Conservation (phyloP, 257 asterid genomes). For the Dorcoceras hygrometricum region DNA sequence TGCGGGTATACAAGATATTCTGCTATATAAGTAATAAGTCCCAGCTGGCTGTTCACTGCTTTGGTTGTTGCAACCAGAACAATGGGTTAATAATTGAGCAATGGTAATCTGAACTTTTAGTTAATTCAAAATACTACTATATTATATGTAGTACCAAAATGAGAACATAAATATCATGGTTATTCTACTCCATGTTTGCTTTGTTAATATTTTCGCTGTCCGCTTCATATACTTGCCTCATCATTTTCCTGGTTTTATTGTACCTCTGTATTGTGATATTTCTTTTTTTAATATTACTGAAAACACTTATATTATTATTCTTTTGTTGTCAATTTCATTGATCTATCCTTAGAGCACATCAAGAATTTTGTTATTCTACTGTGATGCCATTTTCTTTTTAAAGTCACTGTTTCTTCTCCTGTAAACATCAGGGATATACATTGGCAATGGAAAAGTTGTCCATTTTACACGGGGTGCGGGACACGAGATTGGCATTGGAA, state of each 20-base stretch:
- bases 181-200: too few species aligned
- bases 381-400: neutral
- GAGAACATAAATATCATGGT: neutral
- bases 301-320: too few species aligned
- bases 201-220: too few species aligned
- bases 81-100: neutral
- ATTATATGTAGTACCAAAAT: neutral
- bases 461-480: conserved; percentile 90
- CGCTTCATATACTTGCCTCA: too few species aligned
- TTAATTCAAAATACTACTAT: too few species aligned
- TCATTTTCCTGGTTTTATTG: neutral
- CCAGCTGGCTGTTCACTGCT: neutral
- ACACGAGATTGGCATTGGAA: conserved; percentile 86
- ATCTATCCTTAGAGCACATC: neutral
- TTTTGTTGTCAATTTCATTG: neutral
- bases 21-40: neutral
- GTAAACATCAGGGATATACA: conserved; percentile 61
- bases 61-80: neutral
- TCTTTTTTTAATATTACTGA: too few species aligned
- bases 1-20: too few species aligned
- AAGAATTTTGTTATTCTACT: neutral
- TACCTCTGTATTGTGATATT: neutral
- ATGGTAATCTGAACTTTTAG: too few species aligned
- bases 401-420: neutral
- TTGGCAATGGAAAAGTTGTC: conserved; percentile 69